Percentiles rank a stretch among this genome's conserved stretches.
Evolutionary conservation across 306 rosid species (phyloP).

Genomic region (Malus asiatica): DNA sequence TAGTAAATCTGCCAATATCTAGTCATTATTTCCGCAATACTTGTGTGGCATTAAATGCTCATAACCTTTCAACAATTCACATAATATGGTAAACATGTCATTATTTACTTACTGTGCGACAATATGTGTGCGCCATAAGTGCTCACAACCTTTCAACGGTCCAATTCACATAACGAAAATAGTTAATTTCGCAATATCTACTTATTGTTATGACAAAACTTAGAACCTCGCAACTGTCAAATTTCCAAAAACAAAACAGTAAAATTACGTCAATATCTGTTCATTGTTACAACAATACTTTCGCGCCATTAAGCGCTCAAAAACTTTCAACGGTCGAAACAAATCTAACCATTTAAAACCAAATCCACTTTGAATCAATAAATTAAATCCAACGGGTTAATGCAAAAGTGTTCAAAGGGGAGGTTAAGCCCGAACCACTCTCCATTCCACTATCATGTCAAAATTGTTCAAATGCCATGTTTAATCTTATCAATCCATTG

Average conservation of each 20-base stretch:
- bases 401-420: not conserved
- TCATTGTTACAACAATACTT: too few relatives aligned
- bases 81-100: too few relatives aligned
- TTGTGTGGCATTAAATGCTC: too few relatives aligned
- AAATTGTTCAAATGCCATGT: not conserved
- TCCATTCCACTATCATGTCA: not conserved
- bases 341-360: not conserved
- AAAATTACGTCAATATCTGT: not conserved
- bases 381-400: not conserved
- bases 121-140: too few relatives aligned
- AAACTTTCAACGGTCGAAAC: not conserved
- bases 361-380: not conserved
- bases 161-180: not conserved
- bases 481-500: not conserved
- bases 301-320: accelerated
- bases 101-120: too few relatives aligned
- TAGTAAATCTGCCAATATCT: too few relatives aligned
- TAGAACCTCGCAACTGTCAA: not conserved
- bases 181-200: not conserved
- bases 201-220: not conserved
- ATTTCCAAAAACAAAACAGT: not conserved
- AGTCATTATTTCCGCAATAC: too few relatives aligned
- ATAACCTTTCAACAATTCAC: too few relatives aligned
- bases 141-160: not conserved
- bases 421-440: not conserved